Conservation (phyloP, 2,329 filamentous ascomycete species). For the Ophiostoma ulmi region DNA sequence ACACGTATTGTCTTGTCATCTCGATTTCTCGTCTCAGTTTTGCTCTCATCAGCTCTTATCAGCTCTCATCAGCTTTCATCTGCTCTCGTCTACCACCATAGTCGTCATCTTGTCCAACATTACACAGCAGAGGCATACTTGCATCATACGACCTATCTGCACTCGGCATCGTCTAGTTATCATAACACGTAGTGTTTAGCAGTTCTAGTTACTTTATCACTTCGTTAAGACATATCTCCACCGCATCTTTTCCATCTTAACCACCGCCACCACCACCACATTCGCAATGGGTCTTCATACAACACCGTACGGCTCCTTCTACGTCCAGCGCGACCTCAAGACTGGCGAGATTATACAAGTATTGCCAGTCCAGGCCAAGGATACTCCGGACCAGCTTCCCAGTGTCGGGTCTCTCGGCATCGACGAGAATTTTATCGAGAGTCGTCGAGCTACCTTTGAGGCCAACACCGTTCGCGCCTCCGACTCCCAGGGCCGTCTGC, state of each 20-base stretch:
- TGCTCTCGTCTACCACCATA: not conserved
- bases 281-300: conserved; percentile 25
- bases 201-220: not conserved
- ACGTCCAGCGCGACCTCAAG: conserved; percentile 26
- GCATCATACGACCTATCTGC: not conserved
- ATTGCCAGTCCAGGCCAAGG: conserved; percentile 25
- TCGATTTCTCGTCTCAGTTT: not conserved
- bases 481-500: conserved; percentile 24
- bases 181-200: not conserved
- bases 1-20: not conserved
- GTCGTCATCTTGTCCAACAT: conserved; percentile 6
- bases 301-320: conserved; percentile 26
- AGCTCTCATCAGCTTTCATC: not conserved
- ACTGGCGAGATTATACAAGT: conserved; percentile 28
- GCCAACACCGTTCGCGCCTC: conserved; percentile 22
- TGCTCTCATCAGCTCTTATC: not conserved
- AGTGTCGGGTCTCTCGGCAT: conserved; percentile 27
- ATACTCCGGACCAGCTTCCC: conserved; percentile 25
- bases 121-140: not conserved
- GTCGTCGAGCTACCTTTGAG: conserved; percentile 25
- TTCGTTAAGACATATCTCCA: not conserved
- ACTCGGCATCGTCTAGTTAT: not conserved
- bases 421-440: conserved; percentile 27
- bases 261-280: not conserved
- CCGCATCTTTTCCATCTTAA: not conserved